Evolutionary conservation across 1,139 yeast genomes (phyloP), one percentile per base, ranked within the genome.

Genomic region (Diutina scorzettiae): DNA sequence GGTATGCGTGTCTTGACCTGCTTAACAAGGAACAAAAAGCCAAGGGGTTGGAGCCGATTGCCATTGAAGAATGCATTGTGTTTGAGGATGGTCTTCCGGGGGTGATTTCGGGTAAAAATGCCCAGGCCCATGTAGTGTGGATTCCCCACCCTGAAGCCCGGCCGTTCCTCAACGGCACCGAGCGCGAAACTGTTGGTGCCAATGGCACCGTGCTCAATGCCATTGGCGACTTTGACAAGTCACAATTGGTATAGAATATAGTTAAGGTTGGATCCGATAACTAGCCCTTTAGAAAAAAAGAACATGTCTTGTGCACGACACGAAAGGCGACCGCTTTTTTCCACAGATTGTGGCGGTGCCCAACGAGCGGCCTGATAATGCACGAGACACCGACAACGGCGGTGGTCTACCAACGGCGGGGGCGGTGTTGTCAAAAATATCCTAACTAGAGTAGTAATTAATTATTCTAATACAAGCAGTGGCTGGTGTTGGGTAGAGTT

Each of bases 71-170:
- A 54, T 84, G 95, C 52, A 61, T 91, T 31, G 82, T 91, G 1
- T 91, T 91, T 58, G 98, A 91, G 62, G 98, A 91, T 60, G 97
- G 96, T 2, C 66, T 86, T 39, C 89, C 95, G 1, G 97, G 97
- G 1, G 91, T 87, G 24, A 54, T 66, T 21, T 82, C 95, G 4
- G 98, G 95, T 8, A 52, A 58, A 16, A 81, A 87, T 9, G 85
- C 96, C 27, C 87, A 87, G n/a, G 84, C 86, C 12, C 72, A 69
- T 43, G 95, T 89, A 8, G 71, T 89, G 41, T 91, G 97, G 97
- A 82, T 89, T 16, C 97, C 98, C 4, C 93, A 89, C 57, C 69
- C 69, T 17, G 73, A 80, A 43, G 93, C 94, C 0, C 56, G 40
- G 5, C 39, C 39, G 5, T 34, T 20, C 11, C 23, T 34, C 19